These are phyloP conservation scores for Firmiana major DNA, from an alignment of 345 rosid genomes.

Conservation along the genomic window DNA sequence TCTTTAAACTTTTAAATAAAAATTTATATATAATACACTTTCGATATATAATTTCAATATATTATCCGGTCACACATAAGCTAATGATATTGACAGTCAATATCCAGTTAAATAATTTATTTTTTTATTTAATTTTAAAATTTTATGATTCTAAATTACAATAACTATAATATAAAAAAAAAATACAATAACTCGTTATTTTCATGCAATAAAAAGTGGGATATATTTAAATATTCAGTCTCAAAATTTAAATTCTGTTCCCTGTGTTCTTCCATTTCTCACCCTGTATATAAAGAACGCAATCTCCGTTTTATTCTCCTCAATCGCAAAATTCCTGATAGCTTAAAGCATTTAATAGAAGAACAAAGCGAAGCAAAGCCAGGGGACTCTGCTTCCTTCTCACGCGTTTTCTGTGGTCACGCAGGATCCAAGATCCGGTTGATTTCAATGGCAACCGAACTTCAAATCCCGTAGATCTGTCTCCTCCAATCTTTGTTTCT, in stretches of 20 bases:
- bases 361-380: not conserved
- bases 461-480: not conserved
- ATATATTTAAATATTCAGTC: no score
- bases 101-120: no score
- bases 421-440: conserved; percentile 2
- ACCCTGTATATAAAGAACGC: not conserved
- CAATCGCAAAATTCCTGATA: not conserved
- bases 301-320: not conserved
- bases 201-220: no score
- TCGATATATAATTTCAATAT: no score
- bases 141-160: no score
- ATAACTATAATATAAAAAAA: no score
- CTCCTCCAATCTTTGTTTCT: not conserved
- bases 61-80: no score
- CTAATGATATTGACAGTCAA: no score
- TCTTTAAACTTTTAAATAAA: no score
- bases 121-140: no score
- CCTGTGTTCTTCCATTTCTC: not conserved
- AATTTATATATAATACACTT: no score
- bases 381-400: not conserved
- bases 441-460: not conserved
- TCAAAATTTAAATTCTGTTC: not conserved
- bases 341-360: not conserved
- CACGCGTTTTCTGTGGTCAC: not conserved
- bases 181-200: no score